phyloP scores from a whole-genome alignment of 2,329 filamentous ascomycete species.

The Paecilomyces dactylethromorphus region DNA sequence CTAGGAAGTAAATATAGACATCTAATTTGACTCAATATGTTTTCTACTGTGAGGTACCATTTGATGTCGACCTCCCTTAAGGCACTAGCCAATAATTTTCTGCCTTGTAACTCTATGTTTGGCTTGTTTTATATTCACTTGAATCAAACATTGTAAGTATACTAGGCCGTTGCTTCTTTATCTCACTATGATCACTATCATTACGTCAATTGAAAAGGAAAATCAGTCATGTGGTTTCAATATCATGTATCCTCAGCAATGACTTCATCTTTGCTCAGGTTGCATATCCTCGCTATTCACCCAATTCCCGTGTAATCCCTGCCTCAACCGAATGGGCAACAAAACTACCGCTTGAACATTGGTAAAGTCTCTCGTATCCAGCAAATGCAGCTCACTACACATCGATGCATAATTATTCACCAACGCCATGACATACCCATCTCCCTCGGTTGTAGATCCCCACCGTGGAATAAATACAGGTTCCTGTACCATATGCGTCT shows the following conservation, averaged over 20 bases:
- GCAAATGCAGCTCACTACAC: conserved; percentile 14
- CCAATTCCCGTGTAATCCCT: conserved; percentile 4
- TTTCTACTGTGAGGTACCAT: too few relatives aligned
- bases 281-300: background rate
- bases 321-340: conserved; percentile 1
- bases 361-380: conserved; percentile 7
- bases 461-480: conserved; percentile 16
- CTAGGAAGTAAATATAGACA: too few relatives aligned
- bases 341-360: background rate
- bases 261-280: background rate
- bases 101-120: background rate
- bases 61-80: background rate
- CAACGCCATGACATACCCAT: conserved; percentile 16
- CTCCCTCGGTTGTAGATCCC: conserved; percentile 3
- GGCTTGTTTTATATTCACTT: background rate
- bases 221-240: background rate
- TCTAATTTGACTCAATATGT: too few relatives aligned
- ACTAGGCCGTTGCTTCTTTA: background rate
- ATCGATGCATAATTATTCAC: conserved; percentile 18
- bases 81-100: background rate
- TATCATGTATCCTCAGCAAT: background rate
- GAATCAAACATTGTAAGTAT: background rate
- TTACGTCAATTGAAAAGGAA: background rate
- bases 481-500: conserved; percentile 26
- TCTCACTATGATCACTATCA: background rate